Conservation (phyloP, 768 basidiomycete species). For the Leccinum boreale region DNA sequence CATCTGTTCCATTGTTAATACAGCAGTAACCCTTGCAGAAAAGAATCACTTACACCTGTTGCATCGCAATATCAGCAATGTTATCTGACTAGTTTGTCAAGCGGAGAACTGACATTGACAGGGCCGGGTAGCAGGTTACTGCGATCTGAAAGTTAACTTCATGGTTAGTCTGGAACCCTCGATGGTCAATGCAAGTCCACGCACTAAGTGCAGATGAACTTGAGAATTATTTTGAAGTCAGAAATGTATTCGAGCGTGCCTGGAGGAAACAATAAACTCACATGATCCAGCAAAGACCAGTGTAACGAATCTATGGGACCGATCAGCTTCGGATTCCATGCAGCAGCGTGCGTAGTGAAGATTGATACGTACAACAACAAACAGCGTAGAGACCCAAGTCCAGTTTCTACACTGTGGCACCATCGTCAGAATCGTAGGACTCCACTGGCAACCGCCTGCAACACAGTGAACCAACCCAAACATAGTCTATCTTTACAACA, state of each 20-base stretch:
- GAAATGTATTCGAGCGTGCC: background rate
- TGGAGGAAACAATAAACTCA: background rate
- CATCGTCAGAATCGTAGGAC: background rate
- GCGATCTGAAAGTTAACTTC: background rate
- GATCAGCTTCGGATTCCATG: background rate
- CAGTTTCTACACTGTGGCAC: slow-evolving; percentile 4
- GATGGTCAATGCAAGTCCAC: background rate
- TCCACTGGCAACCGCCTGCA: background rate
- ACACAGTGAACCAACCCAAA: slow-evolving; percentile 9
- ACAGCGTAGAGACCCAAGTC: slow-evolving; percentile 14
- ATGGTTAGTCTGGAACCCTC: background rate
- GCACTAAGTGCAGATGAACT: slow-evolving; percentile 5
- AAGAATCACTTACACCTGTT: slow-evolving; percentile 4
- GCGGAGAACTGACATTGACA: background rate
- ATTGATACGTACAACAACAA: slow-evolving; percentile 9
- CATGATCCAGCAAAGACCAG: slow-evolving; percentile 11
- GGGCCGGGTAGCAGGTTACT: slow-evolving; percentile 7
- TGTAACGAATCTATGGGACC: slow-evolving; percentile 10
- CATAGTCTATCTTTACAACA: slow-evolving; percentile 4
- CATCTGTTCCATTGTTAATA: slow-evolving; percentile 1
- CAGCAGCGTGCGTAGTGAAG: too few relatives aligned
- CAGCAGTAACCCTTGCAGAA: background rate
- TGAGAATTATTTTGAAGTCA: background rate
- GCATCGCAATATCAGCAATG: background rate
- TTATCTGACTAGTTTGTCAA: background rate